Base-by-base conservation (phyloP, 108 stramenopile species). In the Asterionellopsis glacialis region DNA sequence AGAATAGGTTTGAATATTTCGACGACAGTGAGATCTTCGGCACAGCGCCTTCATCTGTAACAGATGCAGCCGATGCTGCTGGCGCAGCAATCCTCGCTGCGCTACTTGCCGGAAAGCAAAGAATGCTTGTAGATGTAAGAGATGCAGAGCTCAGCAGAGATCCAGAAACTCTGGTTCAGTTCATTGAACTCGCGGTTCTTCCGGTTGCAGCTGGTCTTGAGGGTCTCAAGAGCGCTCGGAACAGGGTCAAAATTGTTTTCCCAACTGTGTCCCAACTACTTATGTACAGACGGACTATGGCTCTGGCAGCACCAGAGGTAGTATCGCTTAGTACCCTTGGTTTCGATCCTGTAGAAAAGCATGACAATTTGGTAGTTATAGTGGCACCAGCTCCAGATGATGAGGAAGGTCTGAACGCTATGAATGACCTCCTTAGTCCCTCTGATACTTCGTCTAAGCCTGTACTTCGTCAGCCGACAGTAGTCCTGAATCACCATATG, bases 41-140 rank as follows among this genome's bases (percentile, higher is more conserved):
- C 0, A 73, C 56, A 23, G 93, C 93, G 16, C 93, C 93, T 10
- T 69, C 81, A n/a, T 81, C 85, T 12, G 87, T 94, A 13, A 89
- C 73, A 33, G 88, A 94, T 63, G 93, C 93, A 24, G 93, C 90
- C 3, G 88, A 91, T 71, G 80, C 85, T 23, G 90, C 93, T 27
- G 93, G 93, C 5, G 77, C 86, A 18, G 82, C 90, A 38, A 89
- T 90, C 47, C 61, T 91, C 2, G 85, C 86, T 11, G 90, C 78
- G 3, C 74, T 91, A 71, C 64, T 94, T 9, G 88, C 74, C 21
- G 93, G 93, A 19, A 88, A 94, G 59, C 81, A 88, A 57, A 74
- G 93, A n/a, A 88, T 94, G 88, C 40, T 94, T 50, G 88, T 94
- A 11, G 93, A 94, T 70, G 88, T 94, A n/a, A 73, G 90, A 6